phyloP scores from a whole-genome alignment of 73 alveolate species.

The Paramecium sonneborni region DNA sequence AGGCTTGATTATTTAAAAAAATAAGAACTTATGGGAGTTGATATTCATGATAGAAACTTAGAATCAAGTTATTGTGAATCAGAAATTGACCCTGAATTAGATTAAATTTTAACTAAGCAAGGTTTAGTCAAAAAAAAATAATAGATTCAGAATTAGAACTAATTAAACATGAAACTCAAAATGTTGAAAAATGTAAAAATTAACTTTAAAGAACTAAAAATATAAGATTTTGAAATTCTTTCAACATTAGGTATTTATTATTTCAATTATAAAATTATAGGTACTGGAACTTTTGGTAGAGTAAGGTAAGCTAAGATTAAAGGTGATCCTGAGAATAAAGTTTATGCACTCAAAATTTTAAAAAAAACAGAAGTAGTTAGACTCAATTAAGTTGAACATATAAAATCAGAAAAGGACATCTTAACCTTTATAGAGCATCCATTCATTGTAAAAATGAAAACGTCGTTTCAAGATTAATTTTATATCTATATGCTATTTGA shows the following conservation, averaged over 20 bases:
- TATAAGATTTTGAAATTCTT: conserved; percentile 70
- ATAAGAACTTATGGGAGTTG: conserved; percentile 39
- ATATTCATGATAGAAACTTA: conserved; percentile 22
- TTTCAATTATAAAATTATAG: background rate
- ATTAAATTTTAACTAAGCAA: background rate
- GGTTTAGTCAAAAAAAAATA: conserved; percentile 45
- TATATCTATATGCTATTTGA: conserved; percentile 88
- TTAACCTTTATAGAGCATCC: conserved; percentile 61
- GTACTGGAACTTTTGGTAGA: conserved; percentile 95
- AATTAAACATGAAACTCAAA: background rate
- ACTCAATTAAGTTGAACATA: conserved; percentile 81
- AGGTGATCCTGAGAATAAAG: conserved; percentile 72
- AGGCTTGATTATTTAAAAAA: conserved; percentile 34
- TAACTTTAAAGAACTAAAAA: conserved; percentile 34
- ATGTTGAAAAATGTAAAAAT: background rate
- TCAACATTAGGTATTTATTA: conserved; percentile 85
- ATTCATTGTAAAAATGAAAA: conserved; percentile 68
- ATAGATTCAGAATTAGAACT: background rate
- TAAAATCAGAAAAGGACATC: conserved; percentile 70
- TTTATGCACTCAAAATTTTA: conserved; percentile 94
- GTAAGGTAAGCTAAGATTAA: conserved; percentile 90
- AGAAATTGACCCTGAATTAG: conserved; percentile 46
- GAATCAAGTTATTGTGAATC: conserved; percentile 49
- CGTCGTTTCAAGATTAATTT: conserved; percentile 80
- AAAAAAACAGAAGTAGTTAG: conserved; percentile 93